Base-by-base conservation (phyloP, 192 early-diverging fungal genomes). In the Entomortierella parvispora region DNA sequence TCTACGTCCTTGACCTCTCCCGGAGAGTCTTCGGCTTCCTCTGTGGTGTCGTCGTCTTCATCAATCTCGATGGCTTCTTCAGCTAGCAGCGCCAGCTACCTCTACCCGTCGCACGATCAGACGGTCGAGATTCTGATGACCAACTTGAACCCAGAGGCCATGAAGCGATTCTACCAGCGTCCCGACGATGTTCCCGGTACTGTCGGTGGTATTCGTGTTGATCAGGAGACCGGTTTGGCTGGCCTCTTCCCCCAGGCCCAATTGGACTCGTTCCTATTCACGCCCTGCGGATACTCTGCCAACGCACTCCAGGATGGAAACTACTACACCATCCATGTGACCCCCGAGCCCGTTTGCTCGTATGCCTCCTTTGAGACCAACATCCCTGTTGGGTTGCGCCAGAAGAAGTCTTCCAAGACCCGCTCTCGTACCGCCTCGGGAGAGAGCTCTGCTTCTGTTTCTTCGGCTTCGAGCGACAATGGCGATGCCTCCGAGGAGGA, bases 341-440 rank as follows among this genome's bases (percentile, higher is more conserved):
- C 97, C 20, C 97, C 97, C 14, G 97, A 99, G 80, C 91, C 88
- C n/a, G 84, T 89, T 64, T 99, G 95, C 90, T 99, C 97, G 22
- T 99, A 99, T 70, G 97, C 97, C n/a, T 96, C 94, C 42, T 97
- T 98, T 81, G 97, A 99, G 79, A 96, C 95, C 37, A 96, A 93
- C 65, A 89, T 99, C 49, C 89, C 94, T 9, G 80, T 91, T 34
- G 81, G 86, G 25, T 71, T 82, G 10, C 83, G 85, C 58, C 69
- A 82, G 66, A 76, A 68, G 52, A 32, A 53, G 26, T 52, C 61
- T 18, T 48, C 34, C 54, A 58, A 58, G 43, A 53, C 15, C 22
- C 18, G 42, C 26, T 32, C 28, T 9, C 43, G 47, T 44, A 33
- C 45, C 40, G 50, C 66, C 22, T 54, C 70, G 22, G 59, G 55